phyloP scores from a whole-genome alignment of 352 stramenopile species.

The Pythium brassicae region DNA sequence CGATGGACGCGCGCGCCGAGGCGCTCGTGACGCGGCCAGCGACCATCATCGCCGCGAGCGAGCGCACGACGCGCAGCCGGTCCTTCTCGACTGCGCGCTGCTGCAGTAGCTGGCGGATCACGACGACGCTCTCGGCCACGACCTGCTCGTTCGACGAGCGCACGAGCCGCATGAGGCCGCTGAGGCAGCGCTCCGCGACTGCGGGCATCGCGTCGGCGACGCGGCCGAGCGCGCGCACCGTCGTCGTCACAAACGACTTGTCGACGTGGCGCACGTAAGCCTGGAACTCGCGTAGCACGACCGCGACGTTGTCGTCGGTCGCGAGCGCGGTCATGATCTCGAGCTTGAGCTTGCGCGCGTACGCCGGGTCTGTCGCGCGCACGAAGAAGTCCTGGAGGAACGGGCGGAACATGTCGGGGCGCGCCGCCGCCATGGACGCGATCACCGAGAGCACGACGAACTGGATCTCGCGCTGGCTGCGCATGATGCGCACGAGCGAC shows the following conservation, averaged over 20 bases:
- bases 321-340: slow-evolving; percentile 95
- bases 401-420: slow-evolving; percentile 94
- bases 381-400: slow-evolving; percentile 98
- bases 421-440: slow-evolving; percentile 91
- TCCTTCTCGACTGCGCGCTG: slow-evolving; percentile 81
- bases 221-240: slow-evolving; percentile 90
- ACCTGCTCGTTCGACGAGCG: slow-evolving; percentile 87
- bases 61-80: slow-evolving; percentile 69
- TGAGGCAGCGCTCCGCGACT: slow-evolving; percentile 90
- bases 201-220: slow-evolving; percentile 88
- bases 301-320: slow-evolving; percentile 89
- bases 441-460: slow-evolving; percentile 93
- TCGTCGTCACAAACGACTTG: slow-evolving; percentile 94
- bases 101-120: slow-evolving; percentile 94
- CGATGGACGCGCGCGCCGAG: slow-evolving; percentile 81
- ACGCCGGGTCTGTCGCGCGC: slow-evolving; percentile 91
- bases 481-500: slow-evolving; percentile 96
- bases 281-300: slow-evolving; percentile 95
- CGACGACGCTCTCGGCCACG: slow-evolving; percentile 93
- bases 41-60: slow-evolving; percentile 74
- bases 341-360: slow-evolving; percentile 96
- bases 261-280: slow-evolving; percentile 94
- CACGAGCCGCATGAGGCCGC: slow-evolving; percentile 82
- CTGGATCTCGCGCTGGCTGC: slow-evolving; percentile 96
- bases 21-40: slow-evolving; percentile 62